phyloP scores from a whole-genome alignment of 805 yeast genomes.

The Maudiozyma pseudohumilis region DNA sequence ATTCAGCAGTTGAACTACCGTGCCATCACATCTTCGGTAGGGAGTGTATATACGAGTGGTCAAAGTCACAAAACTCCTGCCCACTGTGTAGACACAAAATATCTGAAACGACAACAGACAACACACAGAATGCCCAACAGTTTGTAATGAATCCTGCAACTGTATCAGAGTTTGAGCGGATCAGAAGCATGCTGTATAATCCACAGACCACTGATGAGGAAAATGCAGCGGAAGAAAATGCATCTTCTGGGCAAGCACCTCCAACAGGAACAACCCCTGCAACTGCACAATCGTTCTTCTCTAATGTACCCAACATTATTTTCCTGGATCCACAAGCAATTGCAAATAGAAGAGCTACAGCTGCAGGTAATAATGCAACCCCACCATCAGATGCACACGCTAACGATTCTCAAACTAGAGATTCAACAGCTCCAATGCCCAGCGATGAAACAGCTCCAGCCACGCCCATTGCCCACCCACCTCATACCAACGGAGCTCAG shows the following conservation, averaged over 20 bases:
- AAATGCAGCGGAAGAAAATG: background rate
- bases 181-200: slow-evolving; percentile 19
- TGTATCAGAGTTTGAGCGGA: slow-evolving; percentile 21
- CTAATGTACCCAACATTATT: slow-evolving; percentile 10
- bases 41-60: slow-evolving; percentile 80
- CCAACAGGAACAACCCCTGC: background rate
- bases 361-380: slow-evolving; percentile 1
- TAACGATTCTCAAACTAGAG: background rate
- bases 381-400: background rate
- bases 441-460: background rate
- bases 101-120: slow-evolving; percentile 19
- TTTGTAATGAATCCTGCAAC: slow-evolving; percentile 3
- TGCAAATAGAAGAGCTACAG: slow-evolving; percentile 3
- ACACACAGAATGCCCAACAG: slow-evolving; percentile 1
- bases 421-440: background rate
- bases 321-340: slow-evolving; percentile 10
- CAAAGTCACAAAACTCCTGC: slow-evolving; percentile 61
- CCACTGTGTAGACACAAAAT: slow-evolving; percentile 72
- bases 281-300: slow-evolving; percentile 2
- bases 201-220: background rate
- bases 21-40: slow-evolving; percentile 85
- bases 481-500: too few relatives aligned
- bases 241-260: background rate
- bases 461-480: background rate
- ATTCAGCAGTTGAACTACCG: slow-evolving; percentile 64